phyloP scores from a whole-genome alignment of 306 rosid species.

The Cyclanthera cordifolia region DNA sequence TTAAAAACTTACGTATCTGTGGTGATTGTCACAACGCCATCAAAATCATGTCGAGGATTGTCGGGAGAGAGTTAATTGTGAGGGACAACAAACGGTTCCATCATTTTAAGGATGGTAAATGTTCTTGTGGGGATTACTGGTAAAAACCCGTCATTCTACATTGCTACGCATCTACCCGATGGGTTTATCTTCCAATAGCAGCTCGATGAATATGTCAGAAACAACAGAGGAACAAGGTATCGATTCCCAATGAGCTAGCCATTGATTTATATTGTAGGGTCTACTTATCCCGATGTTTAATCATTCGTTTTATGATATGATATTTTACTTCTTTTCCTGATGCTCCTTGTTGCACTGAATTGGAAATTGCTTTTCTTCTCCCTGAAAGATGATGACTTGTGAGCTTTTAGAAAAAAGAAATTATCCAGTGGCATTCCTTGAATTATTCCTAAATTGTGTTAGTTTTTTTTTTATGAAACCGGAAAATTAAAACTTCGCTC shows the following conservation, averaged over 20 bases:
- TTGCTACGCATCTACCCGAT: constrained; percentile 3
- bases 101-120: constrained; percentile 83
- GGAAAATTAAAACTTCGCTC: too few species aligned
- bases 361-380: neutral
- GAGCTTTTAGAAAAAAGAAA: neutral
- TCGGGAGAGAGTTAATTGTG: constrained; percentile 64
- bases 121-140: constrained; percentile 95
- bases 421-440: constrained; percentile 2
- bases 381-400: neutral
- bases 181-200: constrained; percentile 12
- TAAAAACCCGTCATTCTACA: constrained; percentile 25
- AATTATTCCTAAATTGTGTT: neutral
- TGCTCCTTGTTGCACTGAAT: neutral
- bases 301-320: constrained; percentile 1
- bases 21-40: constrained; percentile 87
- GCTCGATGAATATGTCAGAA: constrained; percentile 16
- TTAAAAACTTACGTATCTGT: constrained; percentile 73
- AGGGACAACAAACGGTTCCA: constrained; percentile 81
- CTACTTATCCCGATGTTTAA: constrained; percentile 21
- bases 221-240: constrained; percentile 14
- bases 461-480: too few species aligned
- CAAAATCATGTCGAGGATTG: constrained; percentile 83
- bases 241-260: constrained; percentile 20
- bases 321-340: neutral
- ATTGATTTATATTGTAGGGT: constrained; percentile 20